Conservation (phyloP, 2,329 filamentous ascomycete genomes). For the Conoideocrella luteorostrata region DNA sequence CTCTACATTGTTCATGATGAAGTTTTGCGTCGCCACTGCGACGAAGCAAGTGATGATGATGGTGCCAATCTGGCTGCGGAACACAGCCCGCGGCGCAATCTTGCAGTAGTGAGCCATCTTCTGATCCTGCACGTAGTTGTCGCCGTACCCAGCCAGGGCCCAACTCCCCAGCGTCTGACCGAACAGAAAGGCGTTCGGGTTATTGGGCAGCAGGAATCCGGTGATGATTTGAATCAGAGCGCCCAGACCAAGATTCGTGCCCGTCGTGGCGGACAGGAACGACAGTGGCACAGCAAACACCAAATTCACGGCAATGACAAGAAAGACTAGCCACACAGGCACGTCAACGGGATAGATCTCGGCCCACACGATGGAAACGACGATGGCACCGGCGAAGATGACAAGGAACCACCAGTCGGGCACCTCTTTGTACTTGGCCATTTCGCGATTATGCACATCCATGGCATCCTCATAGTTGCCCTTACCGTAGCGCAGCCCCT, state of each 20-base stretch:
- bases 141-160: constrained; percentile 27
- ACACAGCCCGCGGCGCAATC: constrained; percentile 39
- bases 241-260: constrained; percentile 36
- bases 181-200: constrained; percentile 20
- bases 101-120: constrained; percentile 47
- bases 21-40: constrained; percentile 37
- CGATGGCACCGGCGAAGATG: constrained; percentile 26
- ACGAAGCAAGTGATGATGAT: constrained; percentile 40
- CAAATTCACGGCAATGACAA: constrained; percentile 31
- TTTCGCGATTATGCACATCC: constrained; percentile 34
- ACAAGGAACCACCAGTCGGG: constrained; percentile 42
- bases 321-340: constrained; percentile 34
- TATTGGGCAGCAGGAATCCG: constrained; percentile 19
- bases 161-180: constrained; percentile 17
- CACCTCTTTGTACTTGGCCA: constrained; percentile 36
- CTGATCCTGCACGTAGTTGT: constrained; percentile 40
- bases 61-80: constrained; percentile 39
- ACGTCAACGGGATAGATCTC: constrained; percentile 21
- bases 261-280: constrained; percentile 37
- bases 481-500: constrained; percentile 30
- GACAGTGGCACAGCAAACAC: constrained; percentile 37
- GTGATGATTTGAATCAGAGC: constrained; percentile 35
- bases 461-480: constrained; percentile 34
- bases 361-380: constrained; percentile 25
- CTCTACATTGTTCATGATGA: constrained; percentile 30